A percentile compares a stretch with the other conserved stretches of the same genome.
phyloP scores from a whole-genome alignment of 1,284 basidiomycete species.

The Apiotrichum laibachii region DNA sequence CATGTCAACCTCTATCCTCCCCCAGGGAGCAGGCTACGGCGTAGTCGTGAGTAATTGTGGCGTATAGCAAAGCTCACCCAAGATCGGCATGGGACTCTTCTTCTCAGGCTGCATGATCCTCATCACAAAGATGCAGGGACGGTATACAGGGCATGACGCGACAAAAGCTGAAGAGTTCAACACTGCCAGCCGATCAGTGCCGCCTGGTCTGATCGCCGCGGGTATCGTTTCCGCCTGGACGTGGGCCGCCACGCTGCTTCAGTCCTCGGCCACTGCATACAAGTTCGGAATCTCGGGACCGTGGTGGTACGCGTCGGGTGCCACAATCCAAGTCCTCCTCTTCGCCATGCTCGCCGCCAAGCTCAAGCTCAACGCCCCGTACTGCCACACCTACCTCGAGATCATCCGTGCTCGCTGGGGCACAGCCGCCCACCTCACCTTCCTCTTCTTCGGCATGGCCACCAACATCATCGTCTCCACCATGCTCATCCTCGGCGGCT shows the following conservation, averaged over 20 bases:
- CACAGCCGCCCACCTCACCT: conserved; percentile 65
- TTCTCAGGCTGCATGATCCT: conserved; percentile 71
- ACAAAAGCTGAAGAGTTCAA: conserved; percentile 69
- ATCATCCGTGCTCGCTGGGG: conserved; percentile 72
- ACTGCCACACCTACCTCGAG: conserved; percentile 57
- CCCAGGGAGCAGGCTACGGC: conserved; percentile 70
- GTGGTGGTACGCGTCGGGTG: conserved; percentile 50
- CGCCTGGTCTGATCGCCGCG: conserved; percentile 83
- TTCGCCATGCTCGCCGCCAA: conserved; percentile 59
- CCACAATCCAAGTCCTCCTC: conserved; percentile 53
- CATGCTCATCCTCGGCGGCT: conserved; percentile 64
- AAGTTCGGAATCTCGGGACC: conserved; percentile 69
- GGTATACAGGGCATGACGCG: conserved; percentile 43
- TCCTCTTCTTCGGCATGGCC: conserved; percentile 72
- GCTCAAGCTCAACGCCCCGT: conserved; percentile 58
- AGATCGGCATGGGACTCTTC: conserved; percentile 71
- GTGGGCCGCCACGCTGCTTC: conserved; percentile 55
- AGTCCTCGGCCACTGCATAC: conserved; percentile 53
- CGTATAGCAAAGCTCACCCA: not conserved
- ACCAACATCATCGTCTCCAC: conserved; percentile 73
- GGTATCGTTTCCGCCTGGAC: conserved; percentile 72
- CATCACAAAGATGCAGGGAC: conserved; percentile 41
- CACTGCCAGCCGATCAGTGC: conserved; percentile 66
- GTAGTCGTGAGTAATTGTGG: conserved; percentile 61
- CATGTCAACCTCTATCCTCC: conserved; percentile 34